phyloP scores from a whole-genome alignment of 768 basidiomycete species.

The Termitomyces sp. region DNA sequence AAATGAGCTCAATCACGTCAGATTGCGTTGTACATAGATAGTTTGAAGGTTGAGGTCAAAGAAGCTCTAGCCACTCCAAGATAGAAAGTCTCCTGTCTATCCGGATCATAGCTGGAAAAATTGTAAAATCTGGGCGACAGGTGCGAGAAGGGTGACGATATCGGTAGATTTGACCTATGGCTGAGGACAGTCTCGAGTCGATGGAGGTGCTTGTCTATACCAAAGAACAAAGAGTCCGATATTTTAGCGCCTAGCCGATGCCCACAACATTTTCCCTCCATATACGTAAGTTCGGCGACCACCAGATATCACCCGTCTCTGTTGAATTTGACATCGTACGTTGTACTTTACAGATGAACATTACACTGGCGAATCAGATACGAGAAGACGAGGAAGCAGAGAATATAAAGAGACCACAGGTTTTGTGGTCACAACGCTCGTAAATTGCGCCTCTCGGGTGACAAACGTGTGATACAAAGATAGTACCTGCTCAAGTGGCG shows the following conservation, averaged over 20 bases:
- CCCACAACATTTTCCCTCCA: not conserved
- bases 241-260: not conserved
- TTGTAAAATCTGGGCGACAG: not conserved
- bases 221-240: not conserved
- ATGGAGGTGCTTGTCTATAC: not conserved
- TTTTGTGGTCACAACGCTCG: too few species aligned
- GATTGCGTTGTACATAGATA: not conserved
- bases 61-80: not conserved
- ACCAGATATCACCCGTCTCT: not conserved
- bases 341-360: not conserved
- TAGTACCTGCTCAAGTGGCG: not conserved
- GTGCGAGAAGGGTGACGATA: not conserved
- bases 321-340: not conserved
- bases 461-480: not conserved
- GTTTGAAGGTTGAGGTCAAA: conserved; percentile 13
- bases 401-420: not conserved
- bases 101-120: conserved; percentile 6
- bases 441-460: not conserved
- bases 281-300: not conserved
- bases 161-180: not conserved
- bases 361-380: not conserved
- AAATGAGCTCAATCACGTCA: conserved; percentile 4
- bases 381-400: not conserved
- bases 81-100: conserved; percentile 6
- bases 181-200: not conserved